Evolutionary conservation across 306 rosid genomes (phyloP).

Genomic region (Sicyos edulis): DNA sequence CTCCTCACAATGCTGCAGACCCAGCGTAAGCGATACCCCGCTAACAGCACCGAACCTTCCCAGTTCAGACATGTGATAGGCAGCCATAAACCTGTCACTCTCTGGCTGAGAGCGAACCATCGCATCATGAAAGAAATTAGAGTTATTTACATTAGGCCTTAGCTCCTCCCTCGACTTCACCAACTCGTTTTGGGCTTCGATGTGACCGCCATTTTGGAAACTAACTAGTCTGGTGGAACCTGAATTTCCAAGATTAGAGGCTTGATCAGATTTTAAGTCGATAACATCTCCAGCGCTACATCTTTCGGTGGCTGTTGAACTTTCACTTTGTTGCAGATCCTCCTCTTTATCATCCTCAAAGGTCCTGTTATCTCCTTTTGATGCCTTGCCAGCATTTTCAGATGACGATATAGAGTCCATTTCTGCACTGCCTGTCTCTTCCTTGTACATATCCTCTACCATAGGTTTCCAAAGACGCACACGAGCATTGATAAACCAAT

Average conservation of each 20-base stretch:
- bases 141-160: constrained; percentile 40
- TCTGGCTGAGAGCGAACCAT: constrained; percentile 37
- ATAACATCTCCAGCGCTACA: constrained; percentile 39
- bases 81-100: constrained; percentile 41
- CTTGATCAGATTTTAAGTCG: constrained; percentile 42
- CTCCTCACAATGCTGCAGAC: constrained; percentile 72
- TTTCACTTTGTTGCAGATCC: constrained; percentile 51
- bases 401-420: constrained; percentile 61
- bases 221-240: constrained; percentile 31
- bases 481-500: too few relatives aligned
- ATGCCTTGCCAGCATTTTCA: constrained; percentile 46
- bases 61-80: constrained; percentile 56
- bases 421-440: constrained; percentile 54
- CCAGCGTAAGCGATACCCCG: constrained; percentile 66
- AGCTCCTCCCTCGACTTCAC: constrained; percentile 38
- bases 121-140: constrained; percentile 35
- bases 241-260: constrained; percentile 36
- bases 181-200: constrained; percentile 33
- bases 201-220: constrained; percentile 29
- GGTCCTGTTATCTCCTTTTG: constrained; percentile 41
- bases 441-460: constrained; percentile 88
- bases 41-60: constrained; percentile 44
- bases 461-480: constrained; percentile 92
- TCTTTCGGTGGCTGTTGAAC: constrained; percentile 43
- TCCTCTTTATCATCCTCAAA: constrained; percentile 41